Percentiles rank a stretch among this genome's conserved stretches.
phyloP scores from a whole-genome alignment of 192 early-diverging fungal species.

The Backusella parvicylindrica region DNA sequence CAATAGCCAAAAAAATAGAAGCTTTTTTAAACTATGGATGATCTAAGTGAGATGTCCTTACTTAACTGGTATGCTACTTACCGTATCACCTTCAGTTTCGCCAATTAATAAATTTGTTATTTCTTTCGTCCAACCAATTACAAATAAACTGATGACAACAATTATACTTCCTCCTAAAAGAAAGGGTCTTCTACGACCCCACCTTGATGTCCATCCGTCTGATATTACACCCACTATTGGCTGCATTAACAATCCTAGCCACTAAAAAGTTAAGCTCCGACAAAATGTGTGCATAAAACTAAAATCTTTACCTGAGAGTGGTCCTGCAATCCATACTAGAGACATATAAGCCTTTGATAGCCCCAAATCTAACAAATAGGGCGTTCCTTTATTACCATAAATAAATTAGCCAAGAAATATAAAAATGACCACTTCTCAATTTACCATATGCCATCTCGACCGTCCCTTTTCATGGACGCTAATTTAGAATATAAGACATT shows the following conservation, averaged over 20 bases:
- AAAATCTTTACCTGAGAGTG: constrained; percentile 60
- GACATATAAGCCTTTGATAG: constrained; percentile 79
- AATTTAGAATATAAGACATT: neutral
- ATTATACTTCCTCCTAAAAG: constrained; percentile 68
- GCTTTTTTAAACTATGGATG: constrained; percentile 22
- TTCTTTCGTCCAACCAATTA: constrained; percentile 81
- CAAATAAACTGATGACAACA: constrained; percentile 58
- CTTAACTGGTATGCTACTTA: constrained; percentile 16
- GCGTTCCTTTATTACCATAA: constrained; percentile 55
- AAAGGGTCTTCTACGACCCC: constrained; percentile 85
- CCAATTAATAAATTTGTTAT: constrained; percentile 46
- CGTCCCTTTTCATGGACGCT: constrained; percentile 48
- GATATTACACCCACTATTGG: constrained; percentile 83
- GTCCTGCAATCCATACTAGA: constrained; percentile 93
- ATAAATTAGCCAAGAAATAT: neutral
- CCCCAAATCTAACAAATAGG: constrained; percentile 80
- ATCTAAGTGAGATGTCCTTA: neutral
- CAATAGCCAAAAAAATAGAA: constrained; percentile 69
- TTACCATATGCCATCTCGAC: constrained; percentile 71
- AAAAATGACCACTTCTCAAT: neutral
- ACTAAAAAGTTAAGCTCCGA: neutral
- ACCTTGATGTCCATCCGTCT: constrained; percentile 67
- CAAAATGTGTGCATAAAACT: neutral
- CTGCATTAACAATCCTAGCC: constrained; percentile 65
- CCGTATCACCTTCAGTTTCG: constrained; percentile 10